A percentile compares a stretch with the other conserved stretches of the same genome.
These are phyloP conservation scores for Pseudoturritis turrita DNA, from an alignment of 345 rosid genomes.

Conservation along the genomic window DNA sequence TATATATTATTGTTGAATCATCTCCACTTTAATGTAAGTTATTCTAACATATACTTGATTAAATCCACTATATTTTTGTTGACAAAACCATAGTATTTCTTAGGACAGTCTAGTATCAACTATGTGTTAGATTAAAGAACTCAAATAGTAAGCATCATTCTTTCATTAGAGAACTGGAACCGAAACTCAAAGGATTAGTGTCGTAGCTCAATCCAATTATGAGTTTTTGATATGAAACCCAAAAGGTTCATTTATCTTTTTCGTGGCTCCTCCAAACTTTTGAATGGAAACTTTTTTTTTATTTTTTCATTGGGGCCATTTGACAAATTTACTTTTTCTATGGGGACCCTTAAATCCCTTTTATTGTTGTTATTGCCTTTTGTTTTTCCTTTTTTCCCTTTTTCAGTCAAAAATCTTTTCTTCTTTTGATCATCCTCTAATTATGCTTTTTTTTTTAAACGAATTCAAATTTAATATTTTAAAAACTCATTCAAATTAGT, in stretches of 20 bases:
- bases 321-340: slow-evolving; percentile 21
- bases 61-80: too few relatives aligned
- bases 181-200: too few relatives aligned
- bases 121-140: too few relatives aligned
- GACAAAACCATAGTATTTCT: too few relatives aligned
- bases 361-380: slow-evolving; percentile 27
- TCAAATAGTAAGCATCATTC: too few relatives aligned
- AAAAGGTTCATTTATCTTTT: background rate
- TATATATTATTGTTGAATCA: too few relatives aligned
- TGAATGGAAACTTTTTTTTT: slow-evolving; percentile 18
- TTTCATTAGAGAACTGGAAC: too few relatives aligned
- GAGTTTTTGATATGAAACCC: background rate
- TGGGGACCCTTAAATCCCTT: slow-evolving; percentile 23
- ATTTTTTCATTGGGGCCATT: background rate
- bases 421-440: background rate
- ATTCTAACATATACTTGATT: too few relatives aligned
- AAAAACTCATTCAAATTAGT: background rate
- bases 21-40: too few relatives aligned
- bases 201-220: too few relatives aligned
- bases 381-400: background rate
- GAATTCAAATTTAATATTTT: slow-evolving; percentile 9
- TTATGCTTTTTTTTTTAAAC: background rate
- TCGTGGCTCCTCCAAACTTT: background rate
- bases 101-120: too few relatives aligned
- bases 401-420: slow-evolving; percentile 19